Evolutionary conservation across 768 basidiomycete species (phyloP).

Genomic region (Mycena galopus): DNA sequence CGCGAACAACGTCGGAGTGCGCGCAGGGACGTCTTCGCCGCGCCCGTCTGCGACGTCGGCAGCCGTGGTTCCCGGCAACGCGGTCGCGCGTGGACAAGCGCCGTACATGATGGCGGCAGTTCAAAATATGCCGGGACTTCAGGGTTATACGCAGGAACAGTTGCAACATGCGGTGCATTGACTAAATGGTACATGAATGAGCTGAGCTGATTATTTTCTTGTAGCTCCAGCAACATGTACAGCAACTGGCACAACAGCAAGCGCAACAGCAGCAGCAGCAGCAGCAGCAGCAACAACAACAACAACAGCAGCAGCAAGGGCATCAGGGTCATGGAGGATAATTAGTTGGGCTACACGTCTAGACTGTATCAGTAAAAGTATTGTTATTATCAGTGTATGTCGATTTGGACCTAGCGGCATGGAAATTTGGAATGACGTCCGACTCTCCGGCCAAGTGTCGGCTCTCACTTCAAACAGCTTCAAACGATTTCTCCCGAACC

Average conservation of each 20-base stretch:
- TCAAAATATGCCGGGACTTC: slow-evolving; percentile 14
- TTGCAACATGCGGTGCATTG: slow-evolving; percentile 22
- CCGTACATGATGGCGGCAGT: slow-evolving; percentile 24
- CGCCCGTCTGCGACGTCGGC: slow-evolving; percentile 14
- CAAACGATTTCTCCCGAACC: too few species aligned
- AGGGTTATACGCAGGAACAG: slow-evolving; percentile 29
- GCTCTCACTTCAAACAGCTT: too few species aligned
- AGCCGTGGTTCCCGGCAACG: slow-evolving; percentile 28
- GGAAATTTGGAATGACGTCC: too few species aligned
- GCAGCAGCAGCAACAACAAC: too few species aligned
- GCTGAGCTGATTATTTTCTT: background rate
- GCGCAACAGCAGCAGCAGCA: slow-evolving; percentile 27
- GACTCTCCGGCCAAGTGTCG: too few species aligned
- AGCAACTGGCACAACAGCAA: slow-evolving; percentile 8
- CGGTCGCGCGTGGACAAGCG: slow-evolving; percentile 14
- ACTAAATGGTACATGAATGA: background rate
- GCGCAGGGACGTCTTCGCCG: slow-evolving; percentile 33
- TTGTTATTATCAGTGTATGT: slow-evolving; percentile 2
- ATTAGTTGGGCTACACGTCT: background rate
- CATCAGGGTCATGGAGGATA: slow-evolving; percentile 21
- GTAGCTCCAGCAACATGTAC: slow-evolving; percentile 28
- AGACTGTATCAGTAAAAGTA: slow-evolving; percentile 1
- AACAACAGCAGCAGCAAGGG: slow-evolving; percentile 5
- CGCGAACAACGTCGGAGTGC: slow-evolving; percentile 41
- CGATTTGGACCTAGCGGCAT: too few species aligned